Conservation (phyloP, 164 flowering plant species). For the Vitis cinerea region DNA sequence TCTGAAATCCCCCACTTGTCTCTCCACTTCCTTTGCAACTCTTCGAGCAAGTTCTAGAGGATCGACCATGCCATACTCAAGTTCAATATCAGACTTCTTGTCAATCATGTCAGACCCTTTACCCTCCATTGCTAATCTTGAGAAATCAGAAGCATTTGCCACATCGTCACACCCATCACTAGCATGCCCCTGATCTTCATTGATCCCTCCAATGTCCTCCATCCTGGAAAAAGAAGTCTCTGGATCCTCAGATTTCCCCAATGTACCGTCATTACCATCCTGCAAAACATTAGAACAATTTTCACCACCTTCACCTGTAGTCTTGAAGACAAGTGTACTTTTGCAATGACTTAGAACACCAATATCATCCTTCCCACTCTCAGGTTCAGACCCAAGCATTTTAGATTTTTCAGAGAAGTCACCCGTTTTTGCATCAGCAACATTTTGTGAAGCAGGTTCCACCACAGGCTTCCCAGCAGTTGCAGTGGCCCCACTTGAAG, state of each 20-base stretch:
- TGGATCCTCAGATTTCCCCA: slow-evolving; percentile 22
- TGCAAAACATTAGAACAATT: slow-evolving; percentile 13
- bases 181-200: slow-evolving; percentile 21
- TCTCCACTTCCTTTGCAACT: slow-evolving; percentile 78
- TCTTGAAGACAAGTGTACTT: slow-evolving; percentile 3
- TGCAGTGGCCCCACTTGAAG: slow-evolving; percentile 20
- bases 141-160: slow-evolving; percentile 19
- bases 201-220: slow-evolving; percentile 23
- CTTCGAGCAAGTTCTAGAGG: slow-evolving; percentile 80
- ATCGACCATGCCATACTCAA: slow-evolving; percentile 73
- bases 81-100: slow-evolving; percentile 46
- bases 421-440: slow-evolving; percentile 22
- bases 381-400: slow-evolving; percentile 22
- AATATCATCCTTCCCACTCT: slow-evolving; percentile 19
- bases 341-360: slow-evolving; percentile 13
- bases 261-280: slow-evolving; percentile 18
- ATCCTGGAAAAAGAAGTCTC: slow-evolving; percentile 25
- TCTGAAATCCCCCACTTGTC: slow-evolving; percentile 54
- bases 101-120: slow-evolving; percentile 21
- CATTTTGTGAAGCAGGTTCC: slow-evolving; percentile 18
- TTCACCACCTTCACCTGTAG: slow-evolving; percentile 25
- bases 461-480: slow-evolving; percentile 17
- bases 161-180: slow-evolving; percentile 27
- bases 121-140: slow-evolving; percentile 19
- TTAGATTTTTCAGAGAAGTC: slow-evolving; percentile 5